Conservation (phyloP, 1,284 basidiomycete genomes). For the Rhodotorula sp. region DNA sequence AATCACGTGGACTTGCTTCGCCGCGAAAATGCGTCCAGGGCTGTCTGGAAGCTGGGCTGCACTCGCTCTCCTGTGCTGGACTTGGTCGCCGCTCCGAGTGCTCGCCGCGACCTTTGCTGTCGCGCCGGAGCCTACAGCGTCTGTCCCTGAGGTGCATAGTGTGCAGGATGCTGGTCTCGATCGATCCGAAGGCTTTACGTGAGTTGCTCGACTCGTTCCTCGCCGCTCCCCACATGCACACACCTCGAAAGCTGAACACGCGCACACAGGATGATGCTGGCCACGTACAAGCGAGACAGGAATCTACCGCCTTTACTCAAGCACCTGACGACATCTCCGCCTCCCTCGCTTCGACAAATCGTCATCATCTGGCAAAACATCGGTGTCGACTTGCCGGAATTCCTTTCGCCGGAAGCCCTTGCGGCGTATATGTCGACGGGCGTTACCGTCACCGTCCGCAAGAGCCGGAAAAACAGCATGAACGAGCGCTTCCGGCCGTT, state of each 20-base stretch:
- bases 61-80: too few species aligned
- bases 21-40: too few species aligned
- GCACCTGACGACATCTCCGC: slow-evolving; percentile 34
- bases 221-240: background rate
- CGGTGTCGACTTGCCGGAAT: slow-evolving; percentile 24
- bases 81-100: background rate
- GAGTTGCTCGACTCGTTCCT: background rate
- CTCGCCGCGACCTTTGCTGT: background rate
- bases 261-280: slow-evolving; percentile 37
- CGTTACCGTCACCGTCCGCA: slow-evolving; percentile 31
- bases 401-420: slow-evolving; percentile 24
- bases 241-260: background rate
- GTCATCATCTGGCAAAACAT: slow-evolving; percentile 42
- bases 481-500: slow-evolving; percentile 41
- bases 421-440: slow-evolving; percentile 17
- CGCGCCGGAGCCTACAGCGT: background rate
- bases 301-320: slow-evolving; percentile 25
- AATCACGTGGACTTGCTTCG: too few species aligned
- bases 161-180: slow-evolving; percentile 1
- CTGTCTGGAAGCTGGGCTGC: background rate
- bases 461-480: slow-evolving; percentile 38
- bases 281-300: slow-evolving; percentile 37
- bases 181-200: slow-evolving; percentile 32
- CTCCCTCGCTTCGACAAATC: slow-evolving; percentile 34
- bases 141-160: background rate